Evolutionary conservation across 352 stramenopile species (phyloP), one percentile per base, ranked within the genome.

Genomic region (Blastocystis sp.): DNA sequence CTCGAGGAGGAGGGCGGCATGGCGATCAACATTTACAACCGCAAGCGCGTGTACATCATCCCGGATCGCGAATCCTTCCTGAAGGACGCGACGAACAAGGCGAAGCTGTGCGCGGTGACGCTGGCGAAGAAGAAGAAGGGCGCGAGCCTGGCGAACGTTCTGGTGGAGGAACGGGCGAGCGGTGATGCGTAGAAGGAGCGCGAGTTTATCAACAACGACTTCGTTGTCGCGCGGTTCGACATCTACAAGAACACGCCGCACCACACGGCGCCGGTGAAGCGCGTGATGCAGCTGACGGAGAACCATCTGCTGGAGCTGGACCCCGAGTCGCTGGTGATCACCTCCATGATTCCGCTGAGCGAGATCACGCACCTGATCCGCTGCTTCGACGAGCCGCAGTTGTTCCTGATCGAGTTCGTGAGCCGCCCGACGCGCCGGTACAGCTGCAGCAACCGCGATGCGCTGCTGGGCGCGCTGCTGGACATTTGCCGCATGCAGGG

Each of bases 221-320:
- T 76, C 48, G 62, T 88, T 10, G 64, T 88, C n/a, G 61, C 78
- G 34, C 52, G 64, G 17, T 88, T 88, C 45, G 78, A 88, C 21
- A 56, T 88, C 14, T 79, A 88, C 67, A 88, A 88, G 34, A 66
- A 60, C 9, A 65, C 78, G 1, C 48, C 78, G 19, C 78, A 34
- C 45, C 78, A 88, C 34, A 88, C 61, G 43, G 78, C 78, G 60
- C 78, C 78, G 4, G 78, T 88, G 28, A 88, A 88, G 67, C 78
- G 78, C n/a, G 78, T 88, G 2, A 88, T 88, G 78, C 78, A 88
- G 60, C 28, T 88, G 19, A 88, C 78, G 19, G 78, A 88, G 64
- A 88, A 88, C 64, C 2, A 69, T 14, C 41, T 88, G 43, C 34
- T 88, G 64, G 78, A 88, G 60, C 40, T 76, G 67, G 78, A 88